These are phyloP conservation scores for Salinomyces thailandicus DNA, from an alignment of 2,329 filamentous ascomycete species.

Conservation along the genomic window DNA sequence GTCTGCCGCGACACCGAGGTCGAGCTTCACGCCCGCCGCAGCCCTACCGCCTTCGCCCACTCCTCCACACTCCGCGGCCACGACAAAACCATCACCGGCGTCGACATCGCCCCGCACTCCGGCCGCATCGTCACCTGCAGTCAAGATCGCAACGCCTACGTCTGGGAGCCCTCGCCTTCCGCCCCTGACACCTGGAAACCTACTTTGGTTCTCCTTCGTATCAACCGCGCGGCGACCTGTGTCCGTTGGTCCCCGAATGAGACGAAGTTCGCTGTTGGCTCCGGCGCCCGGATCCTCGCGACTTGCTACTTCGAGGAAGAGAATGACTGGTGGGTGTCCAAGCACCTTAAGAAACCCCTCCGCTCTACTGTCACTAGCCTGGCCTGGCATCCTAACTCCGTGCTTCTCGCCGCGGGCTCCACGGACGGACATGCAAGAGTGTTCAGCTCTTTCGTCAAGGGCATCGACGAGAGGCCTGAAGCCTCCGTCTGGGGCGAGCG, in stretches of 20 bases:
- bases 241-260: slow-evolving; percentile 96
- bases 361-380: slow-evolving; percentile 92
- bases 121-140: slow-evolving; percentile 96
- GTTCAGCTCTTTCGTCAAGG: slow-evolving; percentile 93
- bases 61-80: slow-evolving; percentile 92
- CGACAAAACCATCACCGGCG: slow-evolving; percentile 91
- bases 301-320: slow-evolving; percentile 99
- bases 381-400: slow-evolving; percentile 95
- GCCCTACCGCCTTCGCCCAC: slow-evolving; percentile 32
- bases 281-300: slow-evolving; percentile 87
- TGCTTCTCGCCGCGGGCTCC: slow-evolving; percentile 87
- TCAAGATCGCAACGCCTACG: slow-evolving; percentile 94
- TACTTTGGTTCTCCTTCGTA: slow-evolving; percentile 89
- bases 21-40: slow-evolving; percentile 65
- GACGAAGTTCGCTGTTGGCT: slow-evolving; percentile 94
- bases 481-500: slow-evolving; percentile 88
- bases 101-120: slow-evolving; percentile 84
- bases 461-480: slow-evolving; percentile 75
- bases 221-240: slow-evolving; percentile 92
- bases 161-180: slow-evolving; percentile 66
- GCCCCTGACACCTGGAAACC: slow-evolving; percentile 82
- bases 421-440: slow-evolving; percentile 94
- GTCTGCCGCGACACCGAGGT: slow-evolving; percentile 84
- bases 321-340: slow-evolving; percentile 99
- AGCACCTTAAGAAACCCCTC: slow-evolving; percentile 98